Evolutionary conservation across 2,329 filamentous ascomycete genomes (phyloP), one percentile per base, ranked within the genome.

Genomic region (Aspergillus ochraceus): DNA sequence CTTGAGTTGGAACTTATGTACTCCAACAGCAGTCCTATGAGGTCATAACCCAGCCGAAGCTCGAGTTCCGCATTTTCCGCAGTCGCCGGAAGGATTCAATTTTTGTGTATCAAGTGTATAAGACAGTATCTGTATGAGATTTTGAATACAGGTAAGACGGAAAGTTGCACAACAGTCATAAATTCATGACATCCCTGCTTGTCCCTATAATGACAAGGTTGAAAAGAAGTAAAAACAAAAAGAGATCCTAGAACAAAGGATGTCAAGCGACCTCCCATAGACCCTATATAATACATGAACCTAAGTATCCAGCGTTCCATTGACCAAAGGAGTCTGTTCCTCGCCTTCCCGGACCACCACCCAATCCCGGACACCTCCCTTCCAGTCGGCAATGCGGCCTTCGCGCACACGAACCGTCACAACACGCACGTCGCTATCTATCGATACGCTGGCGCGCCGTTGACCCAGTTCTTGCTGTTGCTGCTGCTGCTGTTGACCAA

Each of bases 311-410:
- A 55, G 45, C 30, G 59, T 52, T 17, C 74, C 74, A 65, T 76
- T 76, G 50, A 75, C 68, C 39, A 72, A 56, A 1, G 64, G 52
- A 47, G 63, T 61, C 5, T 65, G 54, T 32, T 61, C 69, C 51
- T 70, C 68, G 30, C 70, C 74, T 36, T 72, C 69, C 45, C 72
- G 68, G 30, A 80, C 72, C 59, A 82, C 64, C 29, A 70, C 64
- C 86, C 87, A 98, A 73, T 98, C 94, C 68, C 90, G 86, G 4
- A 98, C 92, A 14, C 88, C 86, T n/a, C 95, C 94, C 80, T 97
- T 97, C 90, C 90, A 97, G 75, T 97, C 95, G 65, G 90, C 92
- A 69, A 96, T 96, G 70, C 92, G 85, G 52, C 95, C 92, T 72
- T 93, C 91, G 68, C 84, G 85, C 67, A 98, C 91, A 68, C 84